Conservation (phyloP, 176 grass and related monocot species). For the Eleusine coracana region DNA sequence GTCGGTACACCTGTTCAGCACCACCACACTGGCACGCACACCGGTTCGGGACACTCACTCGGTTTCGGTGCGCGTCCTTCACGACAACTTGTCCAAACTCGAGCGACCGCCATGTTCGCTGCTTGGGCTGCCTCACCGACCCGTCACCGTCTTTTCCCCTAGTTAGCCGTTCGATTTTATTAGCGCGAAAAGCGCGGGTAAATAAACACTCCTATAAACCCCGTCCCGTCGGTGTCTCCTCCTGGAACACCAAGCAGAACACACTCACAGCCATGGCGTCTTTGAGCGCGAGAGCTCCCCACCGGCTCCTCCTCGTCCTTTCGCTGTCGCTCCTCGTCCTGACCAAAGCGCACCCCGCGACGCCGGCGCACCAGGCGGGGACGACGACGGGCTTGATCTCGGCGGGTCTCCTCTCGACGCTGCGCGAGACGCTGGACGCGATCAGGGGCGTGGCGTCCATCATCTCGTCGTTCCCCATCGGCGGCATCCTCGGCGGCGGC, state of each 20-base stretch:
- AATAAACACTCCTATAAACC: slow-evolving; percentile 3
- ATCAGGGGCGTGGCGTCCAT: slow-evolving; percentile 49
- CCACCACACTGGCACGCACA: background rate
- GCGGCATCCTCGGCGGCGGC: slow-evolving; percentile 39
- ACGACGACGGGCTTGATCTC: background rate
- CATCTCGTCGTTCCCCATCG: slow-evolving; percentile 50
- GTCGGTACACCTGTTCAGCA: background rate
- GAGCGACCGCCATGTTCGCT: background rate
- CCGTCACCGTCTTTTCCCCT: background rate
- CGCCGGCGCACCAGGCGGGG: background rate
- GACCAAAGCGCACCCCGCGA: slow-evolving; percentile 30
- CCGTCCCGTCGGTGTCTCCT: background rate
- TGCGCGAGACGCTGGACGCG: slow-evolving; percentile 57
- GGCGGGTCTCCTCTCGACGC: slow-evolving; percentile 39
- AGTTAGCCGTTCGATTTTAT: background rate
- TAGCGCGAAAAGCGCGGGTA: background rate
- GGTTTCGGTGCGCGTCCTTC: background rate
- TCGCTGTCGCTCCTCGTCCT: slow-evolving; percentile 12
- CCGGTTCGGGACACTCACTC: background rate
- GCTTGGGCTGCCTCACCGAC: background rate
- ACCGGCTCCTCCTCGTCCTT: slow-evolving; percentile 18
- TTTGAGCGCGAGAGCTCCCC: background rate
- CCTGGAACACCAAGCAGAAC: background rate
- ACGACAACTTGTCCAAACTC: background rate
- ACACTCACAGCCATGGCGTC: slow-evolving; percentile 21